A percentile compares a stretch with the other conserved stretches of the same genome.
These are phyloP conservation scores for Saccharum officinarum DNA, from an alignment of 176 grass and related monocot genomes.

Conservation along the genomic window DNA sequence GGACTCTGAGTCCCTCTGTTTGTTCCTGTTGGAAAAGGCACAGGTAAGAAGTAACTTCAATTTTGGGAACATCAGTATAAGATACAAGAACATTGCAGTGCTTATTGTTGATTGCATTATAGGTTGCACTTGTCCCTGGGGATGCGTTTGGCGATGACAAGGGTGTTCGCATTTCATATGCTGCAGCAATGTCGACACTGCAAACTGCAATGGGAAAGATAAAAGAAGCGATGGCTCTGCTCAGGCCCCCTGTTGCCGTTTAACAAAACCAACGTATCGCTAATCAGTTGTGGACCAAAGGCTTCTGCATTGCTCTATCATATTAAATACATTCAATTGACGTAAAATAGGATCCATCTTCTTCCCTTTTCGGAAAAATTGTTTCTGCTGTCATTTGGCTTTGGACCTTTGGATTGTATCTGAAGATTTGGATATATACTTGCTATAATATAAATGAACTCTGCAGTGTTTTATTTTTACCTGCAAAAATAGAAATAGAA, in stretches of 20 bases:
- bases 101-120: neutral
- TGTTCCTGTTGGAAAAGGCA: constrained; percentile 85
- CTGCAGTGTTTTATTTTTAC: neutral
- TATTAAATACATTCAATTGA: neutral
- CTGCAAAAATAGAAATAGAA: neutral
- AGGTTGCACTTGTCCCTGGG: constrained; percentile 91
- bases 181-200: constrained; percentile 74
- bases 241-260: constrained; percentile 63
- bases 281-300: neutral
- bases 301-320: neutral
- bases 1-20: constrained; percentile 80
- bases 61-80: neutral
- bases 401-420: neutral
- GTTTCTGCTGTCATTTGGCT: neutral
- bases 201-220: constrained; percentile 70
- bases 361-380: neutral
- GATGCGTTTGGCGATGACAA: constrained; percentile 92
- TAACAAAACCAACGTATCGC: neutral
- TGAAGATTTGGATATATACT: neutral
- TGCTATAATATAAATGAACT: neutral
- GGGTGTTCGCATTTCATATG: constrained; percentile 82
- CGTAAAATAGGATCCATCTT: neutral
- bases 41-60: constrained; percentile 43
- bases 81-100: constrained; percentile 7
- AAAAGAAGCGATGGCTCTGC: constrained; percentile 72